Base-by-base conservation (phyloP, 176 grass and related monocot species). In the Luzula sylvatica region DNA sequence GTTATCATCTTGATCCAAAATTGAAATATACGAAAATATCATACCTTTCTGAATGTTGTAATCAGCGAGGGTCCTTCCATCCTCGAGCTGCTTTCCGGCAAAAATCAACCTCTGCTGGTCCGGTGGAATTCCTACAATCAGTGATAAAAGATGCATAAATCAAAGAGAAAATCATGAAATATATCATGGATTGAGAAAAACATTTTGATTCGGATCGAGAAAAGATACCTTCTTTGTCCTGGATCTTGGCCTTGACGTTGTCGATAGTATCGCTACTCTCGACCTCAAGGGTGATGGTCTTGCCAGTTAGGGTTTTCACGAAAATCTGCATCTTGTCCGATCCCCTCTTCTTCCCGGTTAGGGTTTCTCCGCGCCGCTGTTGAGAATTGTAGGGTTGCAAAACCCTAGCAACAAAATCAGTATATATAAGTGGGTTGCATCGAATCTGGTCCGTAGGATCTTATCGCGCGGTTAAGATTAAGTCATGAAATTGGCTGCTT, bases 201-300 rank as follows among this genome's bases (percentile, higher is more conserved):
- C n/a, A n/a, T n/a, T n/a, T n/a, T n/a, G n/a, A n/a, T n/a, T n/a
- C n/a, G n/a, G n/a, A n/a, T n/a, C n/a, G n/a, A n/a, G 1, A 23
- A 23, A 17, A 66, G 3, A 3, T 29, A 94, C 83, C 90, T 71
- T 95, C 84, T 68, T 95, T 88, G 68, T 98, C 92, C 66, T 98
- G 85, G 61, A 98, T 98, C 86, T 98, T 98, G 5, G 92, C 92
- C 58, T 90, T 98, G 68, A 98, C 93, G 61, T 87, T 92, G 82
- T 98, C 86, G 61, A 98, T 81, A 42, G 93, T 92, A 63, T 92
- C 86, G 73, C 81, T 90, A 77, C 84, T 87, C 82, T 98, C 93
- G 15, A 98, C 93, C 81, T 98, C 86, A 44, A 98, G 86, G 1
- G 93, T 98, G 81, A 98, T 87, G 39, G 82, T 87, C 75, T 92